phyloP scores from a whole-genome alignment of 2,329 filamentous ascomycete species.

The Pseudocercospora pini-densiflorae region DNA sequence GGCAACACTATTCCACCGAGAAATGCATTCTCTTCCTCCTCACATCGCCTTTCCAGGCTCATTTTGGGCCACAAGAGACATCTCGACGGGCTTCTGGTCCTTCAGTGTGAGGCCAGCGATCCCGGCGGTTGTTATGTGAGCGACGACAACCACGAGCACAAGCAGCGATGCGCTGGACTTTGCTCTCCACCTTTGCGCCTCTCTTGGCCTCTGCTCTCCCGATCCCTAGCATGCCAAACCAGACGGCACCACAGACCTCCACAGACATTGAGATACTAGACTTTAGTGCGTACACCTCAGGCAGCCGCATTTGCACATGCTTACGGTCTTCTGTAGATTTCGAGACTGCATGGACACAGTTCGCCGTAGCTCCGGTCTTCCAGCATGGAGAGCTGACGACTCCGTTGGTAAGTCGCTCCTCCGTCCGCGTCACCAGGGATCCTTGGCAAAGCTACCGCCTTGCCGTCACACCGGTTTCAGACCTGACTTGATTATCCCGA shows the following conservation, averaged over 20 bases:
- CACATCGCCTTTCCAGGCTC: not conserved
- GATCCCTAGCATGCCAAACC: slow-evolving; percentile 13
- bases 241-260: slow-evolving; percentile 6
- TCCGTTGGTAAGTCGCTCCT: slow-evolving; percentile 36
- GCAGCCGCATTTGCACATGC: slow-evolving; percentile 13
- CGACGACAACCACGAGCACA: slow-evolving; percentile 3
- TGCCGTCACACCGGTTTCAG: slow-evolving; percentile 15
- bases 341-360: slow-evolving; percentile 44
- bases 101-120: slow-evolving; percentile 16
- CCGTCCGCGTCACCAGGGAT: slow-evolving; percentile 36
- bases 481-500: slow-evolving; percentile 4
- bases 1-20: slow-evolving; percentile 1
- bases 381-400: slow-evolving; percentile 47
- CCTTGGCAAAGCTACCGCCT: slow-evolving; percentile 17
- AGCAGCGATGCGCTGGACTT: slow-evolving; percentile 30
- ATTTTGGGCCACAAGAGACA: not conserved
- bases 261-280: slow-evolving; percentile 25
- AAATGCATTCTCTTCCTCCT: not conserved
- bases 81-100: not conserved
- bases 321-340: slow-evolving; percentile 23
- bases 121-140: slow-evolving; percentile 16
- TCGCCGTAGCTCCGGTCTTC: slow-evolving; percentile 39
- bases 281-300: slow-evolving; percentile 20
- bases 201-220: slow-evolving; percentile 21
- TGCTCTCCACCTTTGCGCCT: slow-evolving; percentile 36